These are phyloP conservation scores for Bonnemaisonia californica DNA, from an alignment of 31 red algal genomes.

Conservation along the genomic window DNA sequence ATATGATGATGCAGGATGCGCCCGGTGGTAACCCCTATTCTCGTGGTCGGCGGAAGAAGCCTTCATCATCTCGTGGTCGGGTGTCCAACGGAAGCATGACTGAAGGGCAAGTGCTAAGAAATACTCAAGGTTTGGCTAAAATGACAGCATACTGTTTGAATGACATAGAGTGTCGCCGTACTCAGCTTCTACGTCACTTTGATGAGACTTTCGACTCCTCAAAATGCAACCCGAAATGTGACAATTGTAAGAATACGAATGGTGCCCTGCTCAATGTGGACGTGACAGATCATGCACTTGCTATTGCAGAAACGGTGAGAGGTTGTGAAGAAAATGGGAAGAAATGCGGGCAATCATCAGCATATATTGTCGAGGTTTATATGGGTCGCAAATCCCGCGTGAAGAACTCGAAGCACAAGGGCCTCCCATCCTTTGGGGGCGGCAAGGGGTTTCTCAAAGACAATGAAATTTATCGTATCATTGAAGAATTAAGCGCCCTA, in stretches of 20 bases:
- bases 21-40: constrained; percentile 66
- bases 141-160: constrained; percentile 94
- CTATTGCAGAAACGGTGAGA: constrained; percentile 47
- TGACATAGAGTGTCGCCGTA: constrained; percentile 86
- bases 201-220: constrained; percentile 79
- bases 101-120: constrained; percentile 75
- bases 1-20: constrained; percentile 74
- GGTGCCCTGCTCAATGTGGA: constrained; percentile 64
- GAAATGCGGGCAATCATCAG: constrained; percentile 58
- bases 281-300: constrained; percentile 75
- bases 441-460: constrained; percentile 77
- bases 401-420: constrained; percentile 60
- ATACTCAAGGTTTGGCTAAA: constrained; percentile 81
- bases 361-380: constrained; percentile 82
- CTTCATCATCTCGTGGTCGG: neutral
- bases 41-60: constrained; percentile 25
- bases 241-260: constrained; percentile 81
- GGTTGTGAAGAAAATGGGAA: constrained; percentile 17
- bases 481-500: constrained; percentile 75
- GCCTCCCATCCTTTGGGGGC: constrained; percentile 61
- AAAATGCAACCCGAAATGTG: constrained; percentile 80
- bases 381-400: constrained; percentile 74
- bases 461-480: constrained; percentile 74
- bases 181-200: constrained; percentile 79
- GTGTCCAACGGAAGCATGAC: constrained; percentile 36